A percentile compares a stretch with the other conserved stretches of the same genome.
These are phyloP conservation scores for Neonectria ditissima DNA, from an alignment of 2,329 filamentous ascomycete species.

Conservation along the genomic window DNA sequence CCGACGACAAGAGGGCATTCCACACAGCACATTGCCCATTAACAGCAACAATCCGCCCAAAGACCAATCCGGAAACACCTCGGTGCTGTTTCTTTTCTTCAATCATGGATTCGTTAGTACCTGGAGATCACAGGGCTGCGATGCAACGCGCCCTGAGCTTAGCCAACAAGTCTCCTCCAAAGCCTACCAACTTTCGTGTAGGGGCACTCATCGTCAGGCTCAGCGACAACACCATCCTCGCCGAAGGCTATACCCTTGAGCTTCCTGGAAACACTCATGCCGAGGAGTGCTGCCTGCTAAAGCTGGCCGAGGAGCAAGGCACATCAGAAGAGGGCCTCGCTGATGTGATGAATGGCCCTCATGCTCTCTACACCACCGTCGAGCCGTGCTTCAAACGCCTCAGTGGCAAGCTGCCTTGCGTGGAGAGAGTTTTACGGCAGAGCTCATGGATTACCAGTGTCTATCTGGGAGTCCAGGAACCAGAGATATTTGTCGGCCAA, in stretches of 20 bases:
- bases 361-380: slow-evolving; percentile 88
- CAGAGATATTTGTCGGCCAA: slow-evolving; percentile 86
- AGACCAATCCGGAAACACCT: neutral
- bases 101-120: slow-evolving; percentile 40
- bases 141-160: slow-evolving; percentile 81
- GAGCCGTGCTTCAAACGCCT: slow-evolving; percentile 83
- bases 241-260: slow-evolving; percentile 92
- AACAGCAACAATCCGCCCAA: neutral
- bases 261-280: slow-evolving; percentile 94
- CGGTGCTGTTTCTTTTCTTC: neutral
- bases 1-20: slow-evolving; percentile 21
- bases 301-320: slow-evolving; percentile 66
- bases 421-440: slow-evolving; percentile 79
- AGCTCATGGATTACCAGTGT: slow-evolving; percentile 76
- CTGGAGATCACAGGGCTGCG: slow-evolving; percentile 59
- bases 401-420: slow-evolving; percentile 81
- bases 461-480: slow-evolving; percentile 89
- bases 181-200: slow-evolving; percentile 92
- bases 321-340: slow-evolving; percentile 68
- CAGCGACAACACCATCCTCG: slow-evolving; percentile 69
- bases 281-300: slow-evolving; percentile 90
- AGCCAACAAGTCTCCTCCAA: slow-evolving; percentile 83
- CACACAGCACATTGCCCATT: neutral
- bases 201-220: slow-evolving; percentile 85
- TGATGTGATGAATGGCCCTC: slow-evolving; percentile 46